Evolutionary conservation across 495 filamentous ascomycete genomes (phyloP).

Genomic region (Aspergillus incahuasiensis): DNA sequence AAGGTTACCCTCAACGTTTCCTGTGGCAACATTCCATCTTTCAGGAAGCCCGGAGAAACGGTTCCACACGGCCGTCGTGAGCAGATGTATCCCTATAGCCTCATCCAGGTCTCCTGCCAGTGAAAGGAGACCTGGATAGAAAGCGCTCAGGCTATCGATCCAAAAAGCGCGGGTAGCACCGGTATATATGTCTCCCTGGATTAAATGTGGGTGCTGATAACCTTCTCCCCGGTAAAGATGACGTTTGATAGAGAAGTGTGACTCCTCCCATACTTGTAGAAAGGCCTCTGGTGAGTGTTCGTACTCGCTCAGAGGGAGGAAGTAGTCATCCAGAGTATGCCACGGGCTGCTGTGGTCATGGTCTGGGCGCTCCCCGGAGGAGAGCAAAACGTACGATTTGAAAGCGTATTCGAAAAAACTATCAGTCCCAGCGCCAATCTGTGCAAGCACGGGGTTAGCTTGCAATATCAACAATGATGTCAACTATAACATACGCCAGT

Average conservation of each 20-base stretch:
- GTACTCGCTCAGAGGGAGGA: slow-evolving; percentile 54
- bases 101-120: slow-evolving; percentile 85
- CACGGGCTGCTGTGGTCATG: slow-evolving; percentile 34
- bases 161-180: slow-evolving; percentile 79
- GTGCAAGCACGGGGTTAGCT: slow-evolving; percentile 10
- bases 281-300: slow-evolving; percentile 74
- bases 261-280: slow-evolving; percentile 77
- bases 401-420: slow-evolving; percentile 98
- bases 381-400: slow-evolving; percentile 87
- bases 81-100: slow-evolving; percentile 79
- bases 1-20: slow-evolving; percentile 78
- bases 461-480: neutral
- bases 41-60: slow-evolving; percentile 90
- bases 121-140: slow-evolving; percentile 87
- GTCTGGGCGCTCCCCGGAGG: slow-evolving; percentile 47
- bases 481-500: slow-evolving; percentile 54
- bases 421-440: slow-evolving; percentile 91
- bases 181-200: slow-evolving; percentile 83
- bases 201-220: slow-evolving; percentile 84
- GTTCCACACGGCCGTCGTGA: slow-evolving; percentile 91
- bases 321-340: slow-evolving; percentile 40
- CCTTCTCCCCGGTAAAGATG: slow-evolving; percentile 64
- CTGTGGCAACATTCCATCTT: slow-evolving; percentile 84
- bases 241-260: slow-evolving; percentile 78
- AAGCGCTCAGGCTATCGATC: slow-evolving; percentile 93